Base-by-base conservation (phyloP, 805 yeast genomes). In the Pichia sporocuriosa region DNA sequence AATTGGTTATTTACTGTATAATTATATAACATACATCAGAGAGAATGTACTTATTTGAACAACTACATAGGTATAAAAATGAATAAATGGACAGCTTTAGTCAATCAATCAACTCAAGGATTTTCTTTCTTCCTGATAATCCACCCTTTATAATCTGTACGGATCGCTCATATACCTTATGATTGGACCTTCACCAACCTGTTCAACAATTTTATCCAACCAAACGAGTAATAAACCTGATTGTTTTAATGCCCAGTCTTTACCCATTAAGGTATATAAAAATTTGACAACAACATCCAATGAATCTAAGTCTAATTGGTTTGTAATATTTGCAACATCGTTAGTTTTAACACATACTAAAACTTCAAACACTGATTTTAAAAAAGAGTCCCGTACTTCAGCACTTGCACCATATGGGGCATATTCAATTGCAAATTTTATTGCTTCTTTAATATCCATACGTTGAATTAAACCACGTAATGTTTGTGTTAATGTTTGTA, bases 171-270 rank as follows among this genome's bases (percentile, higher is more conserved):
- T 71, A 62, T 79, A 88, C 53, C 96, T 78, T 38, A 84, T 84
- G 52, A 93, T 81, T 32, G 95, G 84, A 11, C 95, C 96, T 57
- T 83, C 80, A 16, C 97, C 97, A 13, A 89, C 77, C 17, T 75
- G 66, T 47, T 83, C 94, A 28, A 86, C 80, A 16, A 90, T 76
- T 64, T 87, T 88, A 52, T 90, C 97, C 58, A 82, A 86, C 98
- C 98, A 93, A 25, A 82, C 77, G 53, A 93, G 74, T 52, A 93
- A 62, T 35, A 81, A 71, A 35, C 95, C 95, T 16, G 96, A 95
- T 49, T 81, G 87, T 54, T 82, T 84, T 49, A 86, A 85, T 10
- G 93, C 89, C 51, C 77, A 79, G 24, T 80, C 73, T 10, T 80
- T 65, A 34, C 79, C 68, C 95, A 93, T 87, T 24, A 87, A 87